Conservation (phyloP, 2,329 filamentous ascomycete species). For the Fusarium compactum region DNA sequence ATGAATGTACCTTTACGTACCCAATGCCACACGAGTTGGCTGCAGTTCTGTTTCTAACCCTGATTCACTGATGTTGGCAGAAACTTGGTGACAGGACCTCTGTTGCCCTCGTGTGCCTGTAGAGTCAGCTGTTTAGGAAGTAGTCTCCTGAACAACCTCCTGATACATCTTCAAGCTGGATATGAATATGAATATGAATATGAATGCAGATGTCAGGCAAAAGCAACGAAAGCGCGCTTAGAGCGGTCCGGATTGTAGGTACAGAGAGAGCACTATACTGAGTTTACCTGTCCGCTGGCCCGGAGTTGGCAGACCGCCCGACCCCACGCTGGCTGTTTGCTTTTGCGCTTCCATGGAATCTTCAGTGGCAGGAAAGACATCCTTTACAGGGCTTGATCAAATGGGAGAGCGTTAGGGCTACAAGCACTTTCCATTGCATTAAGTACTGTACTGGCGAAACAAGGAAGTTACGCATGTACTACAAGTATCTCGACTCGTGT, state of each 20-base stretch:
- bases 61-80: slow-evolving; percentile 33
- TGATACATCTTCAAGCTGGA: not conserved
- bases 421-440: not conserved
- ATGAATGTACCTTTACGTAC: slow-evolving; percentile 29
- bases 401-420: not conserved
- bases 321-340: slow-evolving; percentile 20
- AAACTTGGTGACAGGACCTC: slow-evolving; percentile 12
- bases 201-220: not conserved
- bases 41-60: slow-evolving; percentile 14
- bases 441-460: not conserved
- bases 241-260: slow-evolving; percentile 38
- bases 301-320: slow-evolving; percentile 41
- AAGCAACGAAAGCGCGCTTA: slow-evolving; percentile 30
- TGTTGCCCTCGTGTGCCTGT: slow-evolving; percentile 3
- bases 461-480: slow-evolving; percentile 4
- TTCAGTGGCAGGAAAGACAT: slow-evolving; percentile 20
- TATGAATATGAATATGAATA: not conserved
- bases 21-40: slow-evolving; percentile 8
- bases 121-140: not conserved
- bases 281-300: slow-evolving; percentile 39
- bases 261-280: not conserved
- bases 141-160: not conserved
- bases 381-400: not conserved
- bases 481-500: slow-evolving; percentile 19
- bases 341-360: slow-evolving; percentile 25